Evolutionary conservation across 2,329 filamentous ascomycete species (phyloP).

Genomic region (Neocatenulostroma microsporum): DNA sequence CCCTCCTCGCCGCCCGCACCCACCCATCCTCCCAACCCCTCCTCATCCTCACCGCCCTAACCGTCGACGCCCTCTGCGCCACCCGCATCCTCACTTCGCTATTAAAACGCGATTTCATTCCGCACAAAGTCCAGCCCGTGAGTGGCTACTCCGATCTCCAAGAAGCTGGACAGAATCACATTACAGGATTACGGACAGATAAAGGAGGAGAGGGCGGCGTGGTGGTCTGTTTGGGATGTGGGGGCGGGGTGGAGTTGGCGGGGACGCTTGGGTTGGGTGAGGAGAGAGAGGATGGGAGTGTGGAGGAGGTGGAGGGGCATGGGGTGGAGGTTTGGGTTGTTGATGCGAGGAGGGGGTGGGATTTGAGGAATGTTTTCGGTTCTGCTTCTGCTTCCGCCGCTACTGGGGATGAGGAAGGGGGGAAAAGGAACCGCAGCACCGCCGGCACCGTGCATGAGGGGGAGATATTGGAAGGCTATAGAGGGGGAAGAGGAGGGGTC

Average conservation of each 20-base stretch:
- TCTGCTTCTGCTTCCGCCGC: slow-evolving; percentile 38
- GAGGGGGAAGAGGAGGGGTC: slow-evolving; percentile 68
- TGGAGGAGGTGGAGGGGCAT: slow-evolving; percentile 46
- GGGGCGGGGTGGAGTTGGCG: slow-evolving; percentile 81
- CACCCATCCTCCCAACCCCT: slow-evolving; percentile 89
- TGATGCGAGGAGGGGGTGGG: slow-evolving; percentile 89
- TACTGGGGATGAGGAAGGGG: slow-evolving; percentile 30
- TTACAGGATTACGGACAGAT: slow-evolving; percentile 77
- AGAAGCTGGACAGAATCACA: slow-evolving; percentile 67
- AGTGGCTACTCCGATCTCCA: slow-evolving; percentile 85
- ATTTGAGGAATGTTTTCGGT: slow-evolving; percentile 88
- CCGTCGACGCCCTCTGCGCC: slow-evolving; percentile 90
- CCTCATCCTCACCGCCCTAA: slow-evolving; percentile 83
- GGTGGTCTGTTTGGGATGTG: slow-evolving; percentile 86
- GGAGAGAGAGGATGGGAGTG: slow-evolving; percentile 41
- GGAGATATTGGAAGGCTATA: slow-evolving; percentile 62
- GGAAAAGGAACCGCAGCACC: slow-evolving; percentile 49
- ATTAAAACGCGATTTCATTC: slow-evolving; percentile 93
- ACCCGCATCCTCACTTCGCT: slow-evolving; percentile 87
- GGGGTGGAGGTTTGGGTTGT: slow-evolving; percentile 94
- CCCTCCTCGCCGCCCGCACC: slow-evolving; percentile 74
- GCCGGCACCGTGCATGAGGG: slow-evolving; percentile 66
- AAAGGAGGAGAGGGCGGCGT: slow-evolving; percentile 79
- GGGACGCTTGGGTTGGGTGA: slow-evolving; percentile 65
- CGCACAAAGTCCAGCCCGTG: slow-evolving; percentile 93